Percentiles rank a stretch among this genome's conserved stretches.
Conservation (phyloP, 176 grass and related monocot species). For the Carex scoparia region DNA sequence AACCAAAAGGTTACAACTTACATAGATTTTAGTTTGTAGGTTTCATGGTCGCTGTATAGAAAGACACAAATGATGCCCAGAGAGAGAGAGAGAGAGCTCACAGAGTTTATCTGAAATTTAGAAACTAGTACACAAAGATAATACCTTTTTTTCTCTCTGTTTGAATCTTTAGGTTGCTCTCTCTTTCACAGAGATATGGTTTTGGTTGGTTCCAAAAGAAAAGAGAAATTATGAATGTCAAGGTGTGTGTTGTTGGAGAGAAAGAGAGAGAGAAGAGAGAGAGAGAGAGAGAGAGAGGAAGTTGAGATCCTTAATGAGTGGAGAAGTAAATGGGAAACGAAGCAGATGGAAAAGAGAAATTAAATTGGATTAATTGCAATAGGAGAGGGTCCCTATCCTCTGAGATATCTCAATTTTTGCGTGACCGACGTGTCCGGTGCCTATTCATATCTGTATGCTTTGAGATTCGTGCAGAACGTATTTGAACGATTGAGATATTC, state of each 20-base stretch:
- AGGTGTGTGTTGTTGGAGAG: neutral
- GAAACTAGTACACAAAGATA: neutral
- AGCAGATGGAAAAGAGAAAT: conserved; percentile 19
- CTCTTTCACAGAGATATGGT: neutral
- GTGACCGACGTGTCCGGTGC: too few relatives aligned
- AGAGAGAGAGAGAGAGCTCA: neutral
- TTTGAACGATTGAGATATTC: too few relatives aligned
- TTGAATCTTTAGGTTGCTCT: conserved; percentile 8
- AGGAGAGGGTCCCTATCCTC: too few relatives aligned
- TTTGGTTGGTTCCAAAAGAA: neutral
- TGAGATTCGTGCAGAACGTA: too few relatives aligned
- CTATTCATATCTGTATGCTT: too few relatives aligned
- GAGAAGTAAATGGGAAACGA: conserved; percentile 14
- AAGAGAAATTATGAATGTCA: neutral
- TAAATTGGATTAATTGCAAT: conserved; percentile 20
- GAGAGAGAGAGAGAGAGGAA: neutral
- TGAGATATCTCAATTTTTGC: too few relatives aligned
- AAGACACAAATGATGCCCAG: neutral
- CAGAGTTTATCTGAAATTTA: neutral
- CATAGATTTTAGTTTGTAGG: neutral
- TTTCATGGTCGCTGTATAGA: neutral
- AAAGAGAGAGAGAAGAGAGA: neutral
- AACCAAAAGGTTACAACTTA: neutral
- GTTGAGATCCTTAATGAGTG: conserved; percentile 25
- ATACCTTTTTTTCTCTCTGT: conserved; percentile 7